Evolutionary conservation across 192 early-diverging fungal species (phyloP).

Genomic region (Coemansia sp.): DNA sequence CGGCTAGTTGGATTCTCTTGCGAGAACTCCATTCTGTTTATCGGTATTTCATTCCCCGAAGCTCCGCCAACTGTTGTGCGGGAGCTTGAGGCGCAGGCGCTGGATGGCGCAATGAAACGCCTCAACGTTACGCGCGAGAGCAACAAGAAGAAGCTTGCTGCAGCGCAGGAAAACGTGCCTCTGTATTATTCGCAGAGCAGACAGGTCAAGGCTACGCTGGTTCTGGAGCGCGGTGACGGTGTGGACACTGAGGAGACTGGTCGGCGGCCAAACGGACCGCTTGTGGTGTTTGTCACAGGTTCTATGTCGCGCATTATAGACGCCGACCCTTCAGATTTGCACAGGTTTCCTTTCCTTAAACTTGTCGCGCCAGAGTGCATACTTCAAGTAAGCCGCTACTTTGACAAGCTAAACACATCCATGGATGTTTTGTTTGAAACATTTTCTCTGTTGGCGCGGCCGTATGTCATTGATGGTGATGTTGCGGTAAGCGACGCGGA

Average conservation of each 20-base stretch:
- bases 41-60: constrained; percentile 26
- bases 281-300: constrained; percentile 41
- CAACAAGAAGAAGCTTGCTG: background rate
- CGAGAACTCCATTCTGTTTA: constrained; percentile 35
- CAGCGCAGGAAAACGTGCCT: constrained; percentile 21
- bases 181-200: constrained; percentile 12
- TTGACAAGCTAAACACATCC: constrained; percentile 29
- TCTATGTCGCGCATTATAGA: constrained; percentile 28
- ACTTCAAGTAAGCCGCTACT: constrained; percentile 24
- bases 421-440: constrained; percentile 40
- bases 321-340: constrained; percentile 33
- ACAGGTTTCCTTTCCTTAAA: constrained; percentile 38
- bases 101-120: constrained; percentile 32
- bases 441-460: constrained; percentile 33
- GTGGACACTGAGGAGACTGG: constrained; percentile 7
- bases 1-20: constrained; percentile 39
- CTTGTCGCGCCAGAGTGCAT: constrained; percentile 42
- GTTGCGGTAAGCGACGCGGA: constrained; percentile 22
- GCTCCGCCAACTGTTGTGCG: constrained; percentile 11
- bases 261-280: constrained; percentile 15
- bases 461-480: constrained; percentile 43
- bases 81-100: constrained; percentile 39
- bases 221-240: constrained; percentile 25
- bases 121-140: constrained; percentile 24
- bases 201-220: constrained; percentile 33